Conservation (phyloP, 306 rosid genomes). For the Begonia loranthoides region DNA sequence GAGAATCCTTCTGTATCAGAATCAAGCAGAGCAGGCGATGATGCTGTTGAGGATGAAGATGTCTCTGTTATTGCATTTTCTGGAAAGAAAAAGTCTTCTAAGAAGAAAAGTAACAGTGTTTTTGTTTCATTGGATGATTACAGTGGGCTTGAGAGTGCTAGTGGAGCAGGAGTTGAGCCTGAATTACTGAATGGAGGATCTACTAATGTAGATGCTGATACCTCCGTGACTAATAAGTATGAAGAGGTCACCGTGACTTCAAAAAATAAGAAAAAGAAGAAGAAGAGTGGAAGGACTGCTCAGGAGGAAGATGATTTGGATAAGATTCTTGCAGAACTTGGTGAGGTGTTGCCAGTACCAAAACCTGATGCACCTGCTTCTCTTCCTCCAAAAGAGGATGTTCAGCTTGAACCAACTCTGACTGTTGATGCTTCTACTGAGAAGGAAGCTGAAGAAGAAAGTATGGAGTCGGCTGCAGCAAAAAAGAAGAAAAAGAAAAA, state of each 20-base stretch:
- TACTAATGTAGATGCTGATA: conserved; percentile 19
- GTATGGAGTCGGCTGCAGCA: conserved; percentile 75
- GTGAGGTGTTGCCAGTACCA: conserved; percentile 33
- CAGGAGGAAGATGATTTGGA: conserved; percentile 98
- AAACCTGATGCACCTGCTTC: conserved; percentile 29
- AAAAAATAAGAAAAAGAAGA: conserved; percentile 84
- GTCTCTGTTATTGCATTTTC: conserved; percentile 39
- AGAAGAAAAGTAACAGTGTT: conserved; percentile 42
- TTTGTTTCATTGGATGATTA: conserved; percentile 29
- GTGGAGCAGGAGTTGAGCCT: conserved; percentile 21
- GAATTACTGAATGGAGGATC: conserved; percentile 25
- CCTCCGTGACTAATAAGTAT: conserved; percentile 25
- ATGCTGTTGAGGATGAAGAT: conserved; percentile 30
- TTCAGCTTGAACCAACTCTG: conserved; percentile 30
- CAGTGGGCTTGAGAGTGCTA: conserved; percentile 21
- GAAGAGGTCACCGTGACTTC: conserved; percentile 49
- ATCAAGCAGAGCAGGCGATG: conserved; percentile 24
- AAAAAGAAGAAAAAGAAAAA: conserved; percentile 95
- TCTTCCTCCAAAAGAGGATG: conserved; percentile 36
- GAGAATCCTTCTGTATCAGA: conserved; percentile 23
- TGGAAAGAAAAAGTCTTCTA: conserved; percentile 84
- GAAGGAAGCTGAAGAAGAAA: conserved; percentile 80
- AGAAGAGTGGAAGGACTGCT: conserved; percentile 85
- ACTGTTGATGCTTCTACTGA: conserved; percentile 28
- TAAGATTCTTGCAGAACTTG: conserved; percentile 86